Base-by-base conservation (phyloP, 176 grass and related monocot genomes). In the Paspalum notatum region DNA sequence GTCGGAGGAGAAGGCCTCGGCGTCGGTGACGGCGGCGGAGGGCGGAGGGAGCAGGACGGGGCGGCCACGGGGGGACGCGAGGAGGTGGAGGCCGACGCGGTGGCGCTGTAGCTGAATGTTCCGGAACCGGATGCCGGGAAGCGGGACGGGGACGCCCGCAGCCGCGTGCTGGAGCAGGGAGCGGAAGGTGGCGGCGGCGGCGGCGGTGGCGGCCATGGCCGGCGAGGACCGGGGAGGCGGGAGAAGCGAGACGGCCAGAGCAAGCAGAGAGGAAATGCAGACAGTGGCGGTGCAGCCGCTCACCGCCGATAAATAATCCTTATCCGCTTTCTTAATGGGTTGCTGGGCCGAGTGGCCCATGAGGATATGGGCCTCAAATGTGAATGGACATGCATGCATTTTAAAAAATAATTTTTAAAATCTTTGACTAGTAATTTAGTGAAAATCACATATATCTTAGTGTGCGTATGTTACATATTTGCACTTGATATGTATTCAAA, bases 261-360 rank as follows among this genome's bases (percentile, higher is more conserved):
- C 12, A 7, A 63, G 74, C 12, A 7, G 8, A 21, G 40, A 74
- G 71, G 17, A 16, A 67, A 50, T 48, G 67, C 62, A 45, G 82
- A 11, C 51, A 21, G 22, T 14, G 37, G 65, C 72, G n/a, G 66
- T 11, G 46, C 59, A 54, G 53, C 22, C 55, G 44, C 54, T 52
- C 24, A 11, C 9, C 32, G 49, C 74, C 62, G 62, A 72, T 62
- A 71, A 76, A 49, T 70, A 32, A 67, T 43, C 44, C 82, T 76
- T 89, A 89, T 89, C 82, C 56, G 53, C 45, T 85, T 85, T 5
- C 11, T 1, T 62, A 46, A 8, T 83, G 12, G 74, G 80, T 74
- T 6, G 7, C 12, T 77, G 38, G 66, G 43, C 44, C 11, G 6
- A 4, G 26, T 1, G 42, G 43, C 2, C 79, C 24, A 59, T n/a